Base-by-base conservation (phyloP, 805 yeast genomes). In the Sporopachydermia quercuum region DNA sequence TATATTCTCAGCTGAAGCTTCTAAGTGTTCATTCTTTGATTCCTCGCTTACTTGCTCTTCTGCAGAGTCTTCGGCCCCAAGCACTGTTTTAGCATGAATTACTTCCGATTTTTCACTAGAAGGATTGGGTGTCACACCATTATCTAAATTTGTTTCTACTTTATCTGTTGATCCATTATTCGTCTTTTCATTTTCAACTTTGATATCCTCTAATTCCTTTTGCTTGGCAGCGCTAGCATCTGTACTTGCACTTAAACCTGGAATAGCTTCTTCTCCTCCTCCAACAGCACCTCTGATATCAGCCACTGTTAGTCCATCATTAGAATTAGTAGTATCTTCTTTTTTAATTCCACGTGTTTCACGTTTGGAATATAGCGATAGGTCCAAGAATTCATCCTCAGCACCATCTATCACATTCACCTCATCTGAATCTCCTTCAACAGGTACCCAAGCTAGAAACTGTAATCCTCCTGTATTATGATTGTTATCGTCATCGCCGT, bases 281-380 rank as follows among this genome's bases (percentile, higher is more conserved):
- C 71, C 72, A 4, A 69, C 75, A 4, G 77, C 76, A 8, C 73
- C 77, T 49, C 75, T 61, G 35, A 70, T 69, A 42, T 69, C 75
- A 18, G 60, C 66, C 34, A 62, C 68, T 3, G 66, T 59, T 15
- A 69, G 52, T 4, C 55, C 50, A 4, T 58, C 62, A 30, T 49
- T 54, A 3, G 45, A 40, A 16, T 43, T 42, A 13, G 43, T 41
- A 3, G 48, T 52, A 4, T 40, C 46, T 4, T 33, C 40, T 37
- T 51, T 49, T 11, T 37, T 38, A 19, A 18, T 39, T 34, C 19
- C 39, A 23, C 27, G 44, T 16, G 34, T 30, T 15, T 39, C 36
- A n/a, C 16, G 15, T 35, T 19, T 34, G 38, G 47, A 15, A 36
- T 40, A 8, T 38, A 37, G 33, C 18, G 16, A 37, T 16, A 76